Base-by-base conservation (phyloP, 768 basidiomycete genomes). In the Lepiota brunneoincarnata region DNA sequence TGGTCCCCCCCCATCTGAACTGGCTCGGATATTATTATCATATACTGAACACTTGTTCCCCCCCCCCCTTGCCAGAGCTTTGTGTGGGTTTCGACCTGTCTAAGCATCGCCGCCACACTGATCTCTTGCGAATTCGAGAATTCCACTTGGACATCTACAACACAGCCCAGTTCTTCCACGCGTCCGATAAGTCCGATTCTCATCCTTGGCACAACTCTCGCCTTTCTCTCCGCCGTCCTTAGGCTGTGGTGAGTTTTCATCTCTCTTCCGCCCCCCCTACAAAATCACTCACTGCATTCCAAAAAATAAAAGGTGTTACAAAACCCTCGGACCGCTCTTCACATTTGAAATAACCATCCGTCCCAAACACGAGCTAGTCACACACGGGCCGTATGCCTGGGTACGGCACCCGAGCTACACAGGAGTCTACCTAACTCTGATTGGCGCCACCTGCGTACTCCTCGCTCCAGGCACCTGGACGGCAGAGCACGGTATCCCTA, bases 401-500 rank as follows among this genome's bases (percentile, higher is more conserved):
- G 71, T 75, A 7, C 70, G 76, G 38, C 76, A 77, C 58, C 76
- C 75, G 37, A 69, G 72, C 59, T 77, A 77, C 56, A 68, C 71
- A 7, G 74, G 72, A n/a, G 66, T 72, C 23, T 71, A 68, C 51
- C 63, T 72, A 43, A 72, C 70, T 5, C 63, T 75, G 4, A 56
- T 58, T 18, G 72, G 73, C 7, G 68, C 69, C 1, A 67, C 71
- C 3, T 62, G 65, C 23, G 65, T 68, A 7, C 60, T 73, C 12
- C 56, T 56, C 41, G 55, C 69, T 7, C 73, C 72, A 15, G 66
- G 67, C 17, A 69, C 62, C 1, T 74, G 71, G 71, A 62, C 68
- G 23, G 59, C 58, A 24, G 60, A 58, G 11, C 55, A 56, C 17
- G 68, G 64, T 11, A 44, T 63, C 21, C 61, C 56, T 39, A 67